A percentile compares a stretch with the other conserved stretches of the same genome.
phyloP scores from a whole-genome alignment of 331 rosid species.

The Dryas integrifolia region DNA sequence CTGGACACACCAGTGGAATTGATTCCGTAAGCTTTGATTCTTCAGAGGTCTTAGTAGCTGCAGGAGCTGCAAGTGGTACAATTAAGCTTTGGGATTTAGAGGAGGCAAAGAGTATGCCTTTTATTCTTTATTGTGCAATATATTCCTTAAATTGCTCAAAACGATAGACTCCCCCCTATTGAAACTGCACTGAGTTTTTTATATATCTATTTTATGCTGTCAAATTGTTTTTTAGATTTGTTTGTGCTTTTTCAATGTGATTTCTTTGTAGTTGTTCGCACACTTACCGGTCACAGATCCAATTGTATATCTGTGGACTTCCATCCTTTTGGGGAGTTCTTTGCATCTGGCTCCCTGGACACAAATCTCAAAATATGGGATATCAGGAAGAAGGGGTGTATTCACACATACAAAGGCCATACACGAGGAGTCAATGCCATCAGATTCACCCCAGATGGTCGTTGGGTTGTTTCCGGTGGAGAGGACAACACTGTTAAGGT shows the following conservation, averaged over 20 bases:
- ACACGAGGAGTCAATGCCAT: constrained; percentile 98
- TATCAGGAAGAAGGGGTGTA: constrained; percentile 97
- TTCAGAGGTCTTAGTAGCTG: constrained; percentile 92
- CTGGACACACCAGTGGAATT: constrained; percentile 98
- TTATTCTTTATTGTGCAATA: constrained; percentile 19
- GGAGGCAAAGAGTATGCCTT: constrained; percentile 91
- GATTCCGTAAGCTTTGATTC: constrained; percentile 98
- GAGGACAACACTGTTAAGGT: constrained; percentile 99
- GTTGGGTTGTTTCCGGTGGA: constrained; percentile 99
- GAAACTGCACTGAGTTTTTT: not conserved
- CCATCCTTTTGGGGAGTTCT: constrained; percentile 98
- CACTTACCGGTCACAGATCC: constrained; percentile 97
- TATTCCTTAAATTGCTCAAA: constrained; percentile 14
- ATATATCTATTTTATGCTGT: not conserved
- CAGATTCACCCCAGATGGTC: constrained; percentile 99
- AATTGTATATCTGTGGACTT: constrained; percentile 95
- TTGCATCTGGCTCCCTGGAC: constrained; percentile 95
- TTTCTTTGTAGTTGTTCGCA: constrained; percentile 75
- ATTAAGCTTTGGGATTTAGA: constrained; percentile 98
- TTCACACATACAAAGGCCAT: constrained; percentile 98
- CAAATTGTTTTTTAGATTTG: not conserved
- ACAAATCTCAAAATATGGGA: constrained; percentile 99
- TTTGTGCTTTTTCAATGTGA: constrained; percentile 23
- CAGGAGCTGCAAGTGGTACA: constrained; percentile 98
- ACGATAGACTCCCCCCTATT: not conserved